Base-by-base conservation (phyloP, 2,329 filamentous ascomycete genomes). In the Aspergillus fijiensis region DNA sequence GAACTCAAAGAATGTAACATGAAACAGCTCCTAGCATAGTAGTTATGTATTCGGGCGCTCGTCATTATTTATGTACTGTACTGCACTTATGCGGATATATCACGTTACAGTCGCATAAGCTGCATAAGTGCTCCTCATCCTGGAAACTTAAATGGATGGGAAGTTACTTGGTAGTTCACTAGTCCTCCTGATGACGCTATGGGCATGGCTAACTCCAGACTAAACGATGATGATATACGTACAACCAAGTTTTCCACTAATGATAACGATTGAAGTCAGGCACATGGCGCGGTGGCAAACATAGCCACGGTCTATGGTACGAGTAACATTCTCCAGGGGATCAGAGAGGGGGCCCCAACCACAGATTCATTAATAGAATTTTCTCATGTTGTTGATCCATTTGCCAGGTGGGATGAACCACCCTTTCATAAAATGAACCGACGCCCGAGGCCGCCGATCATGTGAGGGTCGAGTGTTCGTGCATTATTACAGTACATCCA, bases 391-490 rank as follows among this genome's bases (percentile, higher is more conserved):
- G 23, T n/a, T 29, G 16, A 50, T 33, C 33, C 55, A 45, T 49
- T 45, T 35, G 51, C 57, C 55, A 50, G 48, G 58, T 57, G 61
- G 33, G 55, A 63, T 49, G 55, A 61, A 55, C 60, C 57, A 58
- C 55, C 56, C 55, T 39, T 42, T 59, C 61, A 62, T 58, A 60
- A 63, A 54, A 61, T 61, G 58, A 35, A 60, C 55, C 60, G 50
- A 60, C 58, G 50, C 62, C 60, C 58, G 57, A 57, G 31, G 35
- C 58, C 58, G 55, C 66, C 59, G 67, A 69, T 69, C 67, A 69
- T 69, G 66, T 68, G 66, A 67, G 65, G 51, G 58, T 60, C 54
- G 54, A 60, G 57, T 23, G 49, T 50, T 42, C 39, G 35, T 55
- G 49, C 45, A 25, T 25, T 55, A 29, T 47, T 45, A n/a, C 53